These are phyloP conservation scores for Clohesyomyces aquaticus DNA, from an alignment of 495 filamentous ascomycete species.

Conservation along the genomic window DNA sequence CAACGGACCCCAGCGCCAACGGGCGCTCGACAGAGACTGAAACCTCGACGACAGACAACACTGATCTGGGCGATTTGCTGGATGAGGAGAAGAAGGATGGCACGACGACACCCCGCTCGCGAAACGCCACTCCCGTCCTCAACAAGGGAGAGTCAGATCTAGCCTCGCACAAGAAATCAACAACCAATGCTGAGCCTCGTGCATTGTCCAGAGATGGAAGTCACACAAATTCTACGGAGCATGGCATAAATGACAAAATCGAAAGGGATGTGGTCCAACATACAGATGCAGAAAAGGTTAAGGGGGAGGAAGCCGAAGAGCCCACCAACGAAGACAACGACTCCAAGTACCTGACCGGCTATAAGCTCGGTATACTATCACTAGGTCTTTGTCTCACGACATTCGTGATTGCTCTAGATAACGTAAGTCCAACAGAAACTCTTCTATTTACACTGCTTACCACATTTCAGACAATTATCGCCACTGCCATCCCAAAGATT, in stretches of 20 bases:
- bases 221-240: neutral
- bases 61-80: neutral
- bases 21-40: neutral
- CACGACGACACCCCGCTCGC: neutral
- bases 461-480: conserved; percentile 28
- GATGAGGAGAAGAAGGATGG: neutral
- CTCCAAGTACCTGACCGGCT: conserved; percentile 36
- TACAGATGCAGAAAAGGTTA: neutral
- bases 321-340: conserved; percentile 28
- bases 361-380: conserved; percentile 31
- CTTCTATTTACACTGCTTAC: neutral
- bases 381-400: conserved; percentile 39
- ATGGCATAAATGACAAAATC: neutral
- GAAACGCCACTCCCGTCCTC: neutral
- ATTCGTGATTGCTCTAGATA: conserved; percentile 47
- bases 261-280: too few species aligned
- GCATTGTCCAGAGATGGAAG: neutral
- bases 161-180: neutral
- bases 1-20: neutral
- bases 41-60: neutral
- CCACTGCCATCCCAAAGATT: conserved; percentile 47
- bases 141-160: neutral
- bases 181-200: neutral
- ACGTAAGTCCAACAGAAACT: conserved; percentile 20
- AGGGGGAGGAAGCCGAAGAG: conserved; percentile 10